Base-by-base conservation (phyloP, 192 early-diverging fungal species). In the Neocallimastix lanati region DNA sequence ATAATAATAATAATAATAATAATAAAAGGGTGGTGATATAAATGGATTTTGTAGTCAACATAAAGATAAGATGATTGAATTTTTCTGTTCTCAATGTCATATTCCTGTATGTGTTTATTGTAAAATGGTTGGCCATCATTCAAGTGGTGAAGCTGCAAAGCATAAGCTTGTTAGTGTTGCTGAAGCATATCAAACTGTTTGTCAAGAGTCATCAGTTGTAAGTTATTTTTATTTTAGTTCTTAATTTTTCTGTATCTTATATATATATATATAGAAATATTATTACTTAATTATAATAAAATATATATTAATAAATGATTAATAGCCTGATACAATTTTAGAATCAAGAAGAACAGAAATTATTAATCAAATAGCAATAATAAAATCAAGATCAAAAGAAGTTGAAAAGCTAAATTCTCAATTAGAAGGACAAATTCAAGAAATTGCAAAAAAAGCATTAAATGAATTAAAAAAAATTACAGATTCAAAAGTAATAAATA, bases 41-140 rank as follows among this genome's bases (percentile, higher is more conserved):
- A 90, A 88, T 82, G 89, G 89, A 28, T 79, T 84, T 81, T 90
- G 89, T 81, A 84, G 86, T 28, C 85, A 86, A 79, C 89, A 90
- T 77, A 82, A 86, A 12, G 87, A 88, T 58, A 87, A 89, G 80
- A 77, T 81, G 29, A 85, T 90, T 30, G 86, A 90, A 83, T 90
- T 88, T 82, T 90, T 88, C 80, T 90, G 89, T 84, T 86, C 87
- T 1, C 87, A 90, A 76, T 90, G 89, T 81, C 89, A 90, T 77
- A 82, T 88, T 25, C 89, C 89, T 18, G 89, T 90, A 12, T 90
- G 89, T 83, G 87, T 90, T 6, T 85, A 82, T 77, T 90, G 89
- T 83, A 90, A 88, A 76, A 90, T 90, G 85, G 84, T 90, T 3
- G 88, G 89, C n/a, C 86, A 86, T 78, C 89, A 90, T 58, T 84